Base-by-base conservation (phyloP, 768 basidiomycete genomes). In the Cubamyces lactineus region DNA sequence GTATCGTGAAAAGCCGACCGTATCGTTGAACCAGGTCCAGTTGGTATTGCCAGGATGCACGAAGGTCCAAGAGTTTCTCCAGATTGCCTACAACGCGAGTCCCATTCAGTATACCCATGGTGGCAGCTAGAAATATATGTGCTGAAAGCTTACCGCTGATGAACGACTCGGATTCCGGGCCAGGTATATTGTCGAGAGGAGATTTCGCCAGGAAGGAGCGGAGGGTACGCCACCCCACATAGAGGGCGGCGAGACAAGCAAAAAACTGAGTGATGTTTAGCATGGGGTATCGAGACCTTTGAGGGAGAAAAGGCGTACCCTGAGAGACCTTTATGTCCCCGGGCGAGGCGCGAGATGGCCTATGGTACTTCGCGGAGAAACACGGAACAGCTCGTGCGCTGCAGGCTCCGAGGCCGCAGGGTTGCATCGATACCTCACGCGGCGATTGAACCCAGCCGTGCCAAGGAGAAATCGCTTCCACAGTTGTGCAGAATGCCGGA, bases 151-250 rank as follows among this genome's bases (percentile, higher is more conserved):
- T 19, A 57, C 57, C 57, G 4, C 13, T 9, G 38, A 41, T 21
- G 7, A 41, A 59, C 12, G 57, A 59, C 1, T 24, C 28, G 1
- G 40, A 7, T 11, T n/a, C 2, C 1, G 57, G 49, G 26, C 57
- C 57, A 15, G 49, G 57, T 2, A 59, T 34, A 11, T 51, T 51
- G n/a, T 59, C 49, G n/a, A 59, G 41, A 16, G 49, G 28, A 4
- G 57, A 59, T 30, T 23, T 51, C 9, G 12, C 2, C 0, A 19
- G 6, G 15, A 30, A 9, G 11, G 39, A 30, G 26, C 41, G 49
- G 8, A 51, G 49, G 13, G 52, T 50, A 5, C 57, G 41, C 48
- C 49, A 59, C 17, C 56, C 46, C 13, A 48, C 38, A 21, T 49
- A 49, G 30, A 57, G 38, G 2, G 28, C 21, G 23, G 48, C n/a